Evolutionary conservation across 2,329 filamentous ascomycete species (phyloP), one percentile per base, ranked within the genome.

Genomic region (Ceratocystis lukuohia): DNA sequence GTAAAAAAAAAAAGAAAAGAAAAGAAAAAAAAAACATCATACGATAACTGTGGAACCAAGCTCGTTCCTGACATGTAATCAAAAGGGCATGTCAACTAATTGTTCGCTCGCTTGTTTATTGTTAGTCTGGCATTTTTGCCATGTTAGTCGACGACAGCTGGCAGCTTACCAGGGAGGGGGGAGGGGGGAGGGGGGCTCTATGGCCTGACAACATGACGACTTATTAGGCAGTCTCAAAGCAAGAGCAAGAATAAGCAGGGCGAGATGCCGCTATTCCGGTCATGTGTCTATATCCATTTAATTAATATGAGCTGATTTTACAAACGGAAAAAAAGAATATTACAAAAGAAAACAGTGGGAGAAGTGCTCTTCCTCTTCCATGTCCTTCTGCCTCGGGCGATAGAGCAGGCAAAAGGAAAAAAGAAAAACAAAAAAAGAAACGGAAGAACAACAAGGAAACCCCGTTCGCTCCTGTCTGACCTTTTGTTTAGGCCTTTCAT

Each of bases 21-120:
- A 5, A n/a, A n/a, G 22, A 22, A 15, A 30, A 25, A 22, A 56
- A 20, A 30, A 57, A 33, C 28, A 57, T 57, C 53, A 57, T 57
- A 57, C 53, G 53, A 57, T 57, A 33, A 57, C 15, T 30, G 53
- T 57, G 53, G 28, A 33, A 17, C 53, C 53, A 57, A 57, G 53
- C 28, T n/a, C 33, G 53, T 57, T 33, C 53, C 53, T 57, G 53
- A 57, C 53, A 57, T 57, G 53, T 37, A 30, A n/a, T 17, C 53
- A n/a, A 33, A 33, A 37, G 10, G 33, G 48, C 48, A 22, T 28
- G 48, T 33, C 28, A 33, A 33, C 33, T n/a, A 57, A 57, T 57
- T 30, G 28, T 57, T 28, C 10, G 53, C 17, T 33, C 25, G 20
- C 50, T 28, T 15, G 30, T 57, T 7, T 57, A 15, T 57, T 50